phyloP scores from a whole-genome alignment of 164 flowering plant species.

The Aristolochia fimbriata region DNA sequence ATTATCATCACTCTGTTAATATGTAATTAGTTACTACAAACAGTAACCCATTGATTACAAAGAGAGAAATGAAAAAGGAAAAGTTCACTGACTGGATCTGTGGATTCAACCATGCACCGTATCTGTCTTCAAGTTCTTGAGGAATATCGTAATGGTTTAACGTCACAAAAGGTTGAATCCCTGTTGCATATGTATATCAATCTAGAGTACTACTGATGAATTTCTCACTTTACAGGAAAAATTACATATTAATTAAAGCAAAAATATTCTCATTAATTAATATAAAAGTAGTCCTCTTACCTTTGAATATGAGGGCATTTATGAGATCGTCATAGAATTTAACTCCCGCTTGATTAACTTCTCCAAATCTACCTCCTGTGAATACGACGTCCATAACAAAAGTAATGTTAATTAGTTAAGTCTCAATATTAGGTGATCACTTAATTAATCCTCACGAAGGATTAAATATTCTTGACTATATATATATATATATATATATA shows the following conservation, averaged over 20 bases:
- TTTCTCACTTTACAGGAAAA: not conserved
- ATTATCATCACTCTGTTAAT: not conserved
- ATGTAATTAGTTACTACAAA: too few relatives aligned
- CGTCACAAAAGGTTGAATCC: slow-evolving; percentile 12
- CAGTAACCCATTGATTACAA: not conserved
- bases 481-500: not conserved
- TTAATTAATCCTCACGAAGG: not conserved
- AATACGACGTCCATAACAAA: too few relatives aligned
- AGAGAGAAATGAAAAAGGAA: too few relatives aligned
- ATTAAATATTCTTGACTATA: not conserved
- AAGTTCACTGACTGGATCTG: slow-evolving; percentile 5
- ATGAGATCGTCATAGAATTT: slow-evolving; percentile 40
- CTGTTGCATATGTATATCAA: not conserved
- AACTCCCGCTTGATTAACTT: slow-evolving; percentile 34
- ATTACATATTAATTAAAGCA: too few relatives aligned
- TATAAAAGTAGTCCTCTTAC: slow-evolving; percentile 8
- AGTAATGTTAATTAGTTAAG: too few relatives aligned
- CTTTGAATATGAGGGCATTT: slow-evolving; percentile 35
- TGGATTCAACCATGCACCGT: slow-evolving; percentile 12
- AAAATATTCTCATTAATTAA: not conserved
- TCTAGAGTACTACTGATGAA: not conserved
- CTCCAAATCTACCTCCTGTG: slow-evolving; percentile 50
- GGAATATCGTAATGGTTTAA: slow-evolving; percentile 13
- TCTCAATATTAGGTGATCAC: too few relatives aligned
- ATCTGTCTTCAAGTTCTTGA: slow-evolving; percentile 12